Conservation (phyloP, 306 rosid genomes). For the Albizia julibrissin region DNA sequence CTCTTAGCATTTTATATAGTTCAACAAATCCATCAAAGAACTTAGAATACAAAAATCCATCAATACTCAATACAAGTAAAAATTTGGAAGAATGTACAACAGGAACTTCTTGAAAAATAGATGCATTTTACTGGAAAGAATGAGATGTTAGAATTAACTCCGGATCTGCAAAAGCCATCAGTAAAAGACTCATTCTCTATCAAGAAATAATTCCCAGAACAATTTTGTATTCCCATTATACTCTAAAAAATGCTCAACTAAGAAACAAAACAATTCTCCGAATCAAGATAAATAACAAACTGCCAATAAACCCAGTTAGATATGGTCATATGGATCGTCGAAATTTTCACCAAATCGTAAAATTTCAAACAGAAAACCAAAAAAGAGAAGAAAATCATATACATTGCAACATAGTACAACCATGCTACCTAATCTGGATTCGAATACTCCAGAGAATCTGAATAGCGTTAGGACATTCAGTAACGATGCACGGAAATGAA, state of each 20-base stretch:
- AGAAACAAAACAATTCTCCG: background rate
- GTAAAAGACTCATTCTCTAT: background rate
- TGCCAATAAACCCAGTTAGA: background rate
- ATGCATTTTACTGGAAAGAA: background rate
- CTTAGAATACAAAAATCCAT: background rate
- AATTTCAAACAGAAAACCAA: background rate
- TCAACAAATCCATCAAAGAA: background rate
- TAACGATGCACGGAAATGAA: background rate
- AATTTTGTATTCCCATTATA: slow-evolving; percentile 7
- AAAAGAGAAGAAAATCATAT: background rate
- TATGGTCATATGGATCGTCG: background rate
- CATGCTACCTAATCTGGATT: background rate
- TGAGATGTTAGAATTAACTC: background rate
- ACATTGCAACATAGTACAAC: background rate
- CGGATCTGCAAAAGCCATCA: background rate
- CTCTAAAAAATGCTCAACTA: background rate
- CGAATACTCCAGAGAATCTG: background rate
- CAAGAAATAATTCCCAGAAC: background rate
- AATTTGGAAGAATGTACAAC: background rate
- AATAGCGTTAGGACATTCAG: background rate
- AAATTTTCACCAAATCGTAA: slow-evolving; percentile 4
- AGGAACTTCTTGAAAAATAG: background rate
- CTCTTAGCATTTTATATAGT: background rate
- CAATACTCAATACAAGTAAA: background rate
- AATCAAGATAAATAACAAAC: background rate